These are phyloP conservation scores for Waitea zeae DNA, from an alignment of 1,284 basidiomycete genomes.

Conservation along the genomic window DNA sequence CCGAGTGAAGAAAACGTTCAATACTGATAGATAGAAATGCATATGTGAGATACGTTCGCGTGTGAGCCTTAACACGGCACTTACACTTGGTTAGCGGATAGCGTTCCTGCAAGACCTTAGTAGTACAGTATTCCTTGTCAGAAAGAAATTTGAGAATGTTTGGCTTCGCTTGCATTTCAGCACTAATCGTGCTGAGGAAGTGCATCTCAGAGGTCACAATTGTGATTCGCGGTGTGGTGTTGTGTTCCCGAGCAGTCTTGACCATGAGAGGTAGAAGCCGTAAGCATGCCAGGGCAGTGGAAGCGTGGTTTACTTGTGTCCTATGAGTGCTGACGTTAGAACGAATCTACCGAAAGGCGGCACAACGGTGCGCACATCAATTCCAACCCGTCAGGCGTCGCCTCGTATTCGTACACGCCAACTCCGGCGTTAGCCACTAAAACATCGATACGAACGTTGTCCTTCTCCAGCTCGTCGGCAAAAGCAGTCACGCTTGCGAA, in stretches of 20 bases:
- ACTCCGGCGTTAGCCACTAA: constrained; percentile 17
- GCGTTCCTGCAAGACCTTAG: constrained; percentile 9
- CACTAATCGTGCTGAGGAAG: constrained; percentile 8
- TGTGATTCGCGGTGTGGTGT: constrained; percentile 9
- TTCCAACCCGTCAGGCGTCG: constrained; percentile 16
- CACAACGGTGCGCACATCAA: constrained; percentile 9
- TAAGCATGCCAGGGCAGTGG: constrained; percentile 11
- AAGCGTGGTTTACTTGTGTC: constrained; percentile 16
- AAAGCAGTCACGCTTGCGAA: constrained; percentile 15
- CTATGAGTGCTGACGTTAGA: constrained; percentile 5
- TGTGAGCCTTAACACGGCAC: constrained; percentile 7
- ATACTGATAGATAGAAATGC: too few relatives aligned
- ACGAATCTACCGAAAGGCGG: constrained; percentile 1
- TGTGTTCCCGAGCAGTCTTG: constrained; percentile 6
- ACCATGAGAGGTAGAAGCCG: constrained; percentile 13
- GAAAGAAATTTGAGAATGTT: constrained; percentile 16
- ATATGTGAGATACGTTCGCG: too few relatives aligned
- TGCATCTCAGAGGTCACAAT: constrained; percentile 14
- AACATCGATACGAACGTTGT: constrained; percentile 15
- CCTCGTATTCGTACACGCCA: constrained; percentile 6
- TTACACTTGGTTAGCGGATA: constrained; percentile 19
- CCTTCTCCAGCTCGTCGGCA: constrained; percentile 12
- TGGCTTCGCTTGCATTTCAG: constrained; percentile 6
- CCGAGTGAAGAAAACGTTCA: constrained; percentile 22
- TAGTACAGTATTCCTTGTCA: constrained; percentile 12